phyloP scores from a whole-genome alignment of 2,329 filamentous ascomycete species.

The Colletotrichum karsti region DNA sequence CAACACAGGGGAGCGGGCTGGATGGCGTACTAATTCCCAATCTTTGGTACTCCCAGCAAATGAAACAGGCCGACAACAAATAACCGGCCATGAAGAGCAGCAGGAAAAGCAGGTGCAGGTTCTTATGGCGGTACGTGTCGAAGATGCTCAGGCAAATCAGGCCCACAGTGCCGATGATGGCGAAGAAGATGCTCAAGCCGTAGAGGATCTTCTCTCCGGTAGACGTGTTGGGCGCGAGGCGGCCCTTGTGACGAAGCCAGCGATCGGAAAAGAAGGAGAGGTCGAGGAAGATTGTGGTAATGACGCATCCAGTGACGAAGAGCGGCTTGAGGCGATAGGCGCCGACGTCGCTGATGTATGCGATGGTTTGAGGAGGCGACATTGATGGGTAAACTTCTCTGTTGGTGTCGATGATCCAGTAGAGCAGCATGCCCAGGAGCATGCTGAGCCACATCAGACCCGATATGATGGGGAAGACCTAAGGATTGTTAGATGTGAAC shows the following conservation, averaged over 20 bases:
- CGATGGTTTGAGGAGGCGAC: conserved; percentile 64
- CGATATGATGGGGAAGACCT: conserved; percentile 76
- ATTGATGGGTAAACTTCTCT: conserved; percentile 69
- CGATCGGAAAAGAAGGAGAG: conserved; percentile 83
- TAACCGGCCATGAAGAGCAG: conserved; percentile 87
- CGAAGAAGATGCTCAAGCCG: conserved; percentile 69
- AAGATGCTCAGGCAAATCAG: conserved; percentile 87
- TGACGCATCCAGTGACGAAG: conserved; percentile 76
- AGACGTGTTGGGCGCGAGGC: conserved; percentile 78
- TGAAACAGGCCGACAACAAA: conserved; percentile 83
- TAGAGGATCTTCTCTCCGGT: conserved; percentile 70
- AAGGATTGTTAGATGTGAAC: not conserved
- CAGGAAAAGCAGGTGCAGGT: conserved; percentile 79
- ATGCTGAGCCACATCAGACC: conserved; percentile 72
- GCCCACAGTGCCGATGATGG: conserved; percentile 79
- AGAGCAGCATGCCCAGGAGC: conserved; percentile 74
- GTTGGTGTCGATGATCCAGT: conserved; percentile 69
- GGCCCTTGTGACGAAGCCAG: conserved; percentile 83
- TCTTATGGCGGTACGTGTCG: conserved; percentile 76
- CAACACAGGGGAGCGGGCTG: not conserved
- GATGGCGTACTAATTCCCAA: conserved; percentile 76
- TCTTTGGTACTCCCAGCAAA: conserved; percentile 90
- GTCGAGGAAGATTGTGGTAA: conserved; percentile 84
- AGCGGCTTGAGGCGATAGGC: conserved; percentile 74
- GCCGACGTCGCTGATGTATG: conserved; percentile 77